phyloP scores from a whole-genome alignment of 192 early-diverging fungal species.

The Coemansia sp. region DNA sequence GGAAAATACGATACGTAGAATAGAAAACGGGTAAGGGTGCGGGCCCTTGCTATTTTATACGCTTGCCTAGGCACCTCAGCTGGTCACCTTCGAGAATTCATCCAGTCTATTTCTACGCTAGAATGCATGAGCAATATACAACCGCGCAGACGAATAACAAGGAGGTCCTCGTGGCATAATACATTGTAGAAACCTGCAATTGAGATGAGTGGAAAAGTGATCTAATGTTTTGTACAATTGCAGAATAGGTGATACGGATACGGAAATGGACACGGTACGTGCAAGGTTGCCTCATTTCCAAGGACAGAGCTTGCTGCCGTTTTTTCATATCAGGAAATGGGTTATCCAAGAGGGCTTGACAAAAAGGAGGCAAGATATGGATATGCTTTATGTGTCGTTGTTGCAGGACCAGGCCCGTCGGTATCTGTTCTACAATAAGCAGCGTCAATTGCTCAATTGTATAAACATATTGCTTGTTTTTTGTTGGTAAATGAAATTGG shows the following conservation, averaged over 20 bases:
- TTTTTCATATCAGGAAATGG: not conserved
- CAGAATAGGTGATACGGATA: not conserved
- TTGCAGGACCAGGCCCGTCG: not conserved
- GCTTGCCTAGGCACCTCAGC: not conserved
- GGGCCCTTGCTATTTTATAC: not conserved
- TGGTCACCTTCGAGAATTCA: not conserved
- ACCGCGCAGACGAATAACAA: not conserved
- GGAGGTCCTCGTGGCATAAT: not conserved
- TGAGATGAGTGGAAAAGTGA: not conserved
- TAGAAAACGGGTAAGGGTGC: not conserved
- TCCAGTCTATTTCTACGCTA: conserved; percentile 7
- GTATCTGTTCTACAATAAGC: conserved; percentile 2
- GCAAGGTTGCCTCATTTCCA: not conserved
- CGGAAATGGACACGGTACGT: not conserved
- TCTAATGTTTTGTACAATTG: not conserved
- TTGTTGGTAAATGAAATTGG: not conserved
- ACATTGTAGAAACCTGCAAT: conserved; percentile 2
- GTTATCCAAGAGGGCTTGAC: not conserved
- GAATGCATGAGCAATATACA: not conserved
- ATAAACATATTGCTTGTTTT: not conserved
- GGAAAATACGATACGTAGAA: not conserved
- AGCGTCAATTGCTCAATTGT: not conserved
- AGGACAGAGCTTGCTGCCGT: not conserved
- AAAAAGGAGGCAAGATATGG: not conserved
- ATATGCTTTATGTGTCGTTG: not conserved